Percentiles rank a stretch among this genome's conserved stretches.
phyloP scores from a whole-genome alignment of 768 basidiomycete species.

The Mycena albidolilacea region DNA sequence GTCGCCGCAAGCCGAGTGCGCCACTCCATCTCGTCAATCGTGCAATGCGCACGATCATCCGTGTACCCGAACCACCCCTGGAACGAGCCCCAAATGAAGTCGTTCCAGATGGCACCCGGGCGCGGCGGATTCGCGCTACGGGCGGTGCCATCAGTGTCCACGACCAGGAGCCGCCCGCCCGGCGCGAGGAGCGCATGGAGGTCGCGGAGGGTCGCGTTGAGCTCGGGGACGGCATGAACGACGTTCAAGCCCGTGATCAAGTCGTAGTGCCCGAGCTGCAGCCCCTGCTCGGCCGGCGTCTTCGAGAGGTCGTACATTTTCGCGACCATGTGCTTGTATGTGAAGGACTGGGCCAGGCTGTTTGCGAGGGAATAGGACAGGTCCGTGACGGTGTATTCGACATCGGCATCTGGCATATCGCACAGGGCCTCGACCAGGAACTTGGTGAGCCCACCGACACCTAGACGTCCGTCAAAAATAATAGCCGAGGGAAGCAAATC shows the following conservation, averaged over 20 bases:
- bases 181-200: constrained; percentile 27
- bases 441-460: constrained; percentile 34
- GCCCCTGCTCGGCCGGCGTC: constrained; percentile 28
- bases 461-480: not conserved
- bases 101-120: constrained; percentile 32
- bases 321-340: constrained; percentile 31
- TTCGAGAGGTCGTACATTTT: constrained; percentile 33
- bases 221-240: constrained; percentile 26
- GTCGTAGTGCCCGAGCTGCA: constrained; percentile 31
- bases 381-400: constrained; percentile 35
- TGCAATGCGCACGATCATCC: constrained; percentile 26
- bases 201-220: constrained; percentile 27
- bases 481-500: not conserved
- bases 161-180: constrained; percentile 21
- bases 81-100: constrained; percentile 32
- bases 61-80: constrained; percentile 33
- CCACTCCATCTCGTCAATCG: constrained; percentile 32
- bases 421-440: constrained; percentile 33
- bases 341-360: constrained; percentile 26
- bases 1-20: constrained; percentile 16
- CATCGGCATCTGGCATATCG: constrained; percentile 32
- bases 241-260: constrained; percentile 28
- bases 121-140: constrained; percentile 27
- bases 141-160: constrained; percentile 30
- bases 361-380: constrained; percentile 20